Conservation (phyloP, 2,329 filamentous ascomycete genomes). For the Xylariaceae sp. region DNA sequence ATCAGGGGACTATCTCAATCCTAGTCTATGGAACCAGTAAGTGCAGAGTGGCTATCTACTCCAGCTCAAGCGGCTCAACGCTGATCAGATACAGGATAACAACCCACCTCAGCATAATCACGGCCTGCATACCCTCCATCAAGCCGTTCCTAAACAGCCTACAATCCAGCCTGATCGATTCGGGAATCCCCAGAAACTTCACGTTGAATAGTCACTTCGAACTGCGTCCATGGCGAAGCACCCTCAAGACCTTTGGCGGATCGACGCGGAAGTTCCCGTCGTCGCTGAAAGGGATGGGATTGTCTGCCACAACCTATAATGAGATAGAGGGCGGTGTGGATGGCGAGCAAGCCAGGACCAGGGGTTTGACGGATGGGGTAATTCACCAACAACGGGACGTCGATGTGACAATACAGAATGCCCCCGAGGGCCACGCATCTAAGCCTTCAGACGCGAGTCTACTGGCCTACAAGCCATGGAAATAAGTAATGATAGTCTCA, state of each 20-base stretch:
- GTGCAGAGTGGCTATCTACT: neutral
- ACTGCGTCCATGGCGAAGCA: constrained; percentile 1
- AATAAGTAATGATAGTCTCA: neutral
- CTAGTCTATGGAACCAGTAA: constrained; percentile 8
- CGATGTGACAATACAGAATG: constrained; percentile 2
- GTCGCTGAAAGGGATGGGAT: constrained; percentile 5
- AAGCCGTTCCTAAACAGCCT: constrained; percentile 7
- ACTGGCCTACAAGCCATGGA: neutral
- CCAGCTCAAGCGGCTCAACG: too few species aligned
- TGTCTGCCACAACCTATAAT: constrained; percentile 3
- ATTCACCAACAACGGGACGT: constrained; percentile 7
- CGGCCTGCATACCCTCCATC: constrained; percentile 8
- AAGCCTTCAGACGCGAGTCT: neutral
- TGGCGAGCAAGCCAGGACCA: constrained; percentile 3
- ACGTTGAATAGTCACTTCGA: constrained; percentile 4
- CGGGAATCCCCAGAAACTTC: constrained; percentile 7
- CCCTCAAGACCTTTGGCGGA: constrained; percentile 1
- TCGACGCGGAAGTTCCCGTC: constrained; percentile 2
- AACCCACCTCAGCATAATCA: constrained; percentile 8
- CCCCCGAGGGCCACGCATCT: neutral
- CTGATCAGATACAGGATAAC: constrained; percentile 4
- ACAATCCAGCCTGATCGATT: constrained; percentile 8
- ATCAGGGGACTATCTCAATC: constrained; percentile 5
- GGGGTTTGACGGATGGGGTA: constrained; percentile 2
- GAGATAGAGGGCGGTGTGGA: constrained; percentile 6